phyloP scores from a whole-genome alignment of 2,329 filamentous ascomycete species.

The Lecanicillium sp. region DNA sequence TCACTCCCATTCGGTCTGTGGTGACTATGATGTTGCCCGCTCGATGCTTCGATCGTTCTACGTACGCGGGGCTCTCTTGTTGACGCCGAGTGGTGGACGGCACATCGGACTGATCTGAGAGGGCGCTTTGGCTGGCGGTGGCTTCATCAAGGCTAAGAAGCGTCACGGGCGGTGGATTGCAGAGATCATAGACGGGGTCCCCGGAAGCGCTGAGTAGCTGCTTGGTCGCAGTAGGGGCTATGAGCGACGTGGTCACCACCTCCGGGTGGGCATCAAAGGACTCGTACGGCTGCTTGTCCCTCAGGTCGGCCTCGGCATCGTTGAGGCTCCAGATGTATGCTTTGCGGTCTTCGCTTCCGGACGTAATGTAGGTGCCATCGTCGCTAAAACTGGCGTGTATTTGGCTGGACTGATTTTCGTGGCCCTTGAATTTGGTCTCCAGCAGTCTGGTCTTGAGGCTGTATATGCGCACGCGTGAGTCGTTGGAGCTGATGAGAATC shows the following conservation, averaged over 20 bases:
- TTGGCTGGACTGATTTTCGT: constrained; percentile 83
- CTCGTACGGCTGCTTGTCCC: constrained; percentile 76
- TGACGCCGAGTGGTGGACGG: constrained; percentile 32
- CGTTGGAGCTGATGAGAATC: constrained; percentile 86
- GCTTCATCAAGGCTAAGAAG: constrained; percentile 66
- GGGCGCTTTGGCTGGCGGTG: constrained; percentile 31
- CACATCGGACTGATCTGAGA: constrained; percentile 26
- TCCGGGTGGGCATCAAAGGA: constrained; percentile 85
- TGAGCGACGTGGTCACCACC: constrained; percentile 80
- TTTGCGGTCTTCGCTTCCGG: constrained; percentile 84
- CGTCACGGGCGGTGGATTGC: constrained; percentile 86
- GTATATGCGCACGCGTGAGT: constrained; percentile 86
- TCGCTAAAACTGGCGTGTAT: constrained; percentile 86
- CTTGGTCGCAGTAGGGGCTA: constrained; percentile 72
- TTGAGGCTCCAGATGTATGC: constrained; percentile 75
- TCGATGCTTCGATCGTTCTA: constrained; percentile 65
- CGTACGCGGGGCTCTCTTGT: constrained; percentile 67
- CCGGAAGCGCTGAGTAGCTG: constrained; percentile 72
- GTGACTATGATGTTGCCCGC: constrained; percentile 89
- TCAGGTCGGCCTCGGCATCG: constrained; percentile 49
- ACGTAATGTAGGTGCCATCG: constrained; percentile 77
- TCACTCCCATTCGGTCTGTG: constrained; percentile 76
- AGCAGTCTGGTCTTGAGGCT: constrained; percentile 76
- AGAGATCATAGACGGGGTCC: constrained; percentile 92
- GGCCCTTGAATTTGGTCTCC: constrained; percentile 84